Evolutionary conservation across 1,139 yeast species (phyloP), one percentile per base, ranked within the genome.

Genomic region (Citeromyces hawaiiensis): DNA sequence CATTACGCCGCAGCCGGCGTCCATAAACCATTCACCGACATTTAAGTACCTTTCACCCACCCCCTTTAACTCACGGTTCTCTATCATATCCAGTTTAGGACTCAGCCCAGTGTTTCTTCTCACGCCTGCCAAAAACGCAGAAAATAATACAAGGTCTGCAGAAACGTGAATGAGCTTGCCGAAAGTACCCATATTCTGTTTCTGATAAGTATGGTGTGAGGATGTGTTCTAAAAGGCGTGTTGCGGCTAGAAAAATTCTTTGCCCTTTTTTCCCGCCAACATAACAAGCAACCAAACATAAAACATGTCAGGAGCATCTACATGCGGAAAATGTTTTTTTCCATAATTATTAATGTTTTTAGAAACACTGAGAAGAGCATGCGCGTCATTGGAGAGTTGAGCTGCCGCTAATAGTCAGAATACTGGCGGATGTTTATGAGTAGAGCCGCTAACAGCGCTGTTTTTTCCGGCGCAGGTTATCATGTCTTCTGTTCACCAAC

Each of bases 111-210:
- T 81, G 49, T 79, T 78, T 56, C 95, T 74, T 60, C 81, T 85
- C 39, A 91, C 76, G 2, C 96, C 97, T 1, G 97, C 95, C 41
- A 91, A 65, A 40, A 87, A 72, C 0, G 95, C 81, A 1, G 96
- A 82, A 4, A 86, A 67, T 36, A 91, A 66, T 2, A 80, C 76
- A 37, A 87, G 67, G 55, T 91, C 97, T 35, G 80, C 61, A 2
- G 87, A 70, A 40, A 70, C 51, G 57, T 91, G 97, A 42, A 79
- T 55, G 4, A 69, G 55, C 66, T 69, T 81, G n/a, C 79, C 76
- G 37, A 76, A 49, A 76, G 69, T 43, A 15, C 19, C 27, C 27
- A 23, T 23, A 23, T 3, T 23, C n/a, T n/a, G n/a, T n/a, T n/a
- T n/a, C n/a, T n/a, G n/a, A n/a, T n/a, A n/a, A n/a, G n/a, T n/a